A percentile compares a stretch with the other conserved stretches of the same genome.
phyloP scores from a whole-genome alignment of 2,329 filamentous ascomycete species.

The Diaporthe sp. region DNA sequence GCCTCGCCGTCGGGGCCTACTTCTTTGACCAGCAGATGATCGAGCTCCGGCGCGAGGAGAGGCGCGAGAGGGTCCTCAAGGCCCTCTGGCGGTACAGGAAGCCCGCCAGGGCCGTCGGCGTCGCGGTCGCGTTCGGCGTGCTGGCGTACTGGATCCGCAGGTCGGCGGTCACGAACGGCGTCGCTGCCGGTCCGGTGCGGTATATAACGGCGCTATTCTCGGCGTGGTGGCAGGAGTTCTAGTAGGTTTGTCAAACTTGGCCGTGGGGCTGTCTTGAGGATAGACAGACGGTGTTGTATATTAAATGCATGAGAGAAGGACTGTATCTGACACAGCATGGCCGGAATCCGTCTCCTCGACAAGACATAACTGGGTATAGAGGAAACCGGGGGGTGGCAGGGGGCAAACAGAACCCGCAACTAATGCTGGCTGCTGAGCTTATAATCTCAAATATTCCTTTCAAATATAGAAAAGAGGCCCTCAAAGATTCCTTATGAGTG shows the following conservation, averaged over 20 bases:
- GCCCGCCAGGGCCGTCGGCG: conserved; percentile 71
- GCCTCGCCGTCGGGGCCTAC: conserved; percentile 73
- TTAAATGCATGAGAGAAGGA: neutral
- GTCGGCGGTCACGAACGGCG: conserved; percentile 48
- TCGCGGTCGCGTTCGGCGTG: conserved; percentile 76
- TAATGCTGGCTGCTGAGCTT: neutral
- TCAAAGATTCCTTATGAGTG: neutral
- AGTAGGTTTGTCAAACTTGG: neutral
- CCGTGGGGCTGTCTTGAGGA: neutral
- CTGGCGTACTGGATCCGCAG: conserved; percentile 77
- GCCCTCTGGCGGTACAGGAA: conserved; percentile 75
- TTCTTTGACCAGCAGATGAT: conserved; percentile 79
- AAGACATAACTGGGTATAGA: neutral
- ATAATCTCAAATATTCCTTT: neutral
- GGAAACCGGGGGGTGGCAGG: too few species aligned
- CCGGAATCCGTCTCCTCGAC: too few species aligned
- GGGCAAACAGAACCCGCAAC: neutral
- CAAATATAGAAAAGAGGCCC: neutral
- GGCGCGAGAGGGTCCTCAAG: conserved; percentile 62
- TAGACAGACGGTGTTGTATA: neutral
- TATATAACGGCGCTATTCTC: conserved; percentile 44
- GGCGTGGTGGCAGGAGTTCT: conserved; percentile 31
- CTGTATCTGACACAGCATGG: neutral
- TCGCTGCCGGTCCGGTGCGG: conserved; percentile 33
- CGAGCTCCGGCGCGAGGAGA: conserved; percentile 78